Base-by-base conservation (phyloP, 345 rosid species). In the Draba incana region DNA sequence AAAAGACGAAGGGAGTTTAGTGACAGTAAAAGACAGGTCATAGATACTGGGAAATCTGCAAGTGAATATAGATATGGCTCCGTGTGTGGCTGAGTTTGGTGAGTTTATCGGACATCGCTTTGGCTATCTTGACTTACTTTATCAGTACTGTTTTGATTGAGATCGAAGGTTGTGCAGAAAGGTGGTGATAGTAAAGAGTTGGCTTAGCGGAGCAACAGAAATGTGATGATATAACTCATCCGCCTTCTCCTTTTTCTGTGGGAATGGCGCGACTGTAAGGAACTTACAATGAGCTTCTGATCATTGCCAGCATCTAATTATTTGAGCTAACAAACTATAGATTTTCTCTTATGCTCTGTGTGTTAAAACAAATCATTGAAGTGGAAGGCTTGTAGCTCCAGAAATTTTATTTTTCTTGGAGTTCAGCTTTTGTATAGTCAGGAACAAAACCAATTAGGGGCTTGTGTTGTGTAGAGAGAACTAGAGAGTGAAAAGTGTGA, bases 241-340 rank as follows among this genome's bases (percentile, higher is more conserved):
- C 57, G 73, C 69, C 63, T 74, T 74, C 78, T 68, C 78, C 69
- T 74, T 67, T 67, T 74, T 74, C 78, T 27, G 64, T 30, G 66
- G 73, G 64, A 72, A 67, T 67, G 78, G 68, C 37, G 68, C 38
- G 51, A 45, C 42, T 16, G 16, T 74, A 59, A 52, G 72, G 72
- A 74, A 53, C 78, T 52, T 60, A 74, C 64, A 73, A 4, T 28
- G 57, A 67, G 72, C 28, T 13, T 67, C 62, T 43, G 62, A 24
- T 64, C n/a, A 47, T 59, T 57, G 64, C 64, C 4, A 54, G 62
- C 54, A 11, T 72, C 48, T 51, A 23, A 74, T 31, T 68, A 51
- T 50, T 63, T 74, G 16, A 63, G 14, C 45, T 65, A 44, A 61
- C 73, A 60, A 54, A 68, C 45, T 68, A 45, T 46, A 59, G 56